Base-by-base conservation (phyloP, 805 yeast genomes). In the Saccharomycopsis babjevae region DNA sequence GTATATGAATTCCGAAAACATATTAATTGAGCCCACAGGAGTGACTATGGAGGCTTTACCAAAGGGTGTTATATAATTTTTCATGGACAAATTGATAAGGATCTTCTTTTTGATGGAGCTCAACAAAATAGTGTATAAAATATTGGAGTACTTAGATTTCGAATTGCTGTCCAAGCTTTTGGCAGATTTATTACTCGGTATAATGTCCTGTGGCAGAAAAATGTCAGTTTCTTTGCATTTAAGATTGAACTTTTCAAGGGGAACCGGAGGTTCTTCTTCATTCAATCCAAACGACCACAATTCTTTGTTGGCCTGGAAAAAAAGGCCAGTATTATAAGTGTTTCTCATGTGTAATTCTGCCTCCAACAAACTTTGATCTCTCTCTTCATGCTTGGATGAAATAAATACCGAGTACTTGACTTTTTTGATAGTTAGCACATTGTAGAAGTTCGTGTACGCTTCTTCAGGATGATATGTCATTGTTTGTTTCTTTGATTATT, bases 51-150 rank as follows among this genome's bases (percentile, higher is more conserved):
- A 43, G 70, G 66, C 52, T 70, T 79, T 80, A 1, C 85, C 84
- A 69, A 81, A 82, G 0, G 84, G 83, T 1, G 78, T 62, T 1
- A 81, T 65, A 52, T 70, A 70, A 52, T 70, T 69, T n/a, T 71
- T 66, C 61, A 74, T 32, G 38, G 76, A 64, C 43, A 75, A 57
- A 64, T 72, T 68, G 54, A 71, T 60, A 61, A 74, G 63, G 25
- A 82, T 68, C 62, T 72, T 71, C 65, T 76, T 76, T 65, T 80
- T 75, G 32, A 59, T 71, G 69, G 28, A 72, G 71, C 8, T 43
- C 58, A 60, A 38, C 66, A 59, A 56, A 39, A 57, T 57, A 11
- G 54, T 63, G 62, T 57, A 61, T 28, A 60, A 32, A 15, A 58
- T 56, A 40, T 28, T 57, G 1, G 59, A 43, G 8, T 52, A 50